Percentiles rank a stretch among this genome's conserved stretches.
These are phyloP conservation scores for Paspalum vaginatum DNA, from an alignment of 176 grass and related monocot genomes.

Conservation along the genomic window DNA sequence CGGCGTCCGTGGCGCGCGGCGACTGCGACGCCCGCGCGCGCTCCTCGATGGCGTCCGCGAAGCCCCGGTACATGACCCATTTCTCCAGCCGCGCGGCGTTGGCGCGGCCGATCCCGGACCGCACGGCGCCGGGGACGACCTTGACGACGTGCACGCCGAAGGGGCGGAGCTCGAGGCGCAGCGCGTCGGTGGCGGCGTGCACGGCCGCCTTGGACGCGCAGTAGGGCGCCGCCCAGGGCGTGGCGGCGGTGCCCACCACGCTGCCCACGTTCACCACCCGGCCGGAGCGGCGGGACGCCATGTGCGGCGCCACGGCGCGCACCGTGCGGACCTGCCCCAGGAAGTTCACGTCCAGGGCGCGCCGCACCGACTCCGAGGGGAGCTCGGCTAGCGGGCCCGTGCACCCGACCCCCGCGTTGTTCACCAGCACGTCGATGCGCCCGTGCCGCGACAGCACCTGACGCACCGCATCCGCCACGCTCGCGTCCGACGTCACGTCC, in stretches of 20 bases:
- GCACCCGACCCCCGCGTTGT: conserved; percentile 66
- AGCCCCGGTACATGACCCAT: conserved; percentile 39
- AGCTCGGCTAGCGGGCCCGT: conserved; percentile 70
- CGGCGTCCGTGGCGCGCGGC: conserved; percentile 14
- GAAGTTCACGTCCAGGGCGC: conserved; percentile 59
- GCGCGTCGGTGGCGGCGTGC: conserved; percentile 63
- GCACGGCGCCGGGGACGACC: conserved; percentile 53
- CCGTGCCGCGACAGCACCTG: conserved; percentile 9
- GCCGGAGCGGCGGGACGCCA: conserved; percentile 25
- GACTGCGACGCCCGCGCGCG: conserved; percentile 41
- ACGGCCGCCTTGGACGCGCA: conserved; percentile 68
- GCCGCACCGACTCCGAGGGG: background rate
- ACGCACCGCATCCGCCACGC: background rate
- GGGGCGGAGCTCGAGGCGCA: conserved; percentile 52
- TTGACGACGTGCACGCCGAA: conserved; percentile 66
- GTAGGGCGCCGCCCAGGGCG: conserved; percentile 55
- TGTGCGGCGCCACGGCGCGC: conserved; percentile 53
- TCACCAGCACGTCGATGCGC: conserved; percentile 59
- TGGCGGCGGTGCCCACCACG: conserved; percentile 51
- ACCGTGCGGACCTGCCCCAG: conserved; percentile 50
- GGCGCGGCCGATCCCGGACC: conserved; percentile 40
- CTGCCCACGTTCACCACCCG: conserved; percentile 65
- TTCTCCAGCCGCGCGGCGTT: conserved; percentile 36
- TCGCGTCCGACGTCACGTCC: conserved; percentile 59
- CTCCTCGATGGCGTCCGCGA: conserved; percentile 46